These are phyloP conservation scores for Vaccinium corymbosum DNA, from an alignment of 148 eudicot genomes.

Conservation along the genomic window DNA sequence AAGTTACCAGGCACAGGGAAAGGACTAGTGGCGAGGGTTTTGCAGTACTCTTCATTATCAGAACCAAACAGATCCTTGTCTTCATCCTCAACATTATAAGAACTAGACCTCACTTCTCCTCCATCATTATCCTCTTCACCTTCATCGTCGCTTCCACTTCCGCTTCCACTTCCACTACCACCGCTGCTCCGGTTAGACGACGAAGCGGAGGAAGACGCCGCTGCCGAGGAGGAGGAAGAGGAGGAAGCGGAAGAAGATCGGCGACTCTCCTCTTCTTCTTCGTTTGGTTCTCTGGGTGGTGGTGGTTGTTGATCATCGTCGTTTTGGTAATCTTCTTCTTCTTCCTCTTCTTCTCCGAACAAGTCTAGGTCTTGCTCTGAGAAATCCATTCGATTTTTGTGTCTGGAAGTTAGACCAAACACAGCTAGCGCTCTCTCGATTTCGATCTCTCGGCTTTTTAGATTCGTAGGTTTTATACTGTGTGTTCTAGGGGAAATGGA, in stretches of 20 bases:
- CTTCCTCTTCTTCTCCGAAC: slow-evolving; percentile 54
- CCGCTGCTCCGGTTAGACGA: slow-evolving; percentile 49
- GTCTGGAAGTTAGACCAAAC: neutral
- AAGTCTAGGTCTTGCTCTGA: slow-evolving; percentile 60
- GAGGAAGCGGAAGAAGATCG: slow-evolving; percentile 63
- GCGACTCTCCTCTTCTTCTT: slow-evolving; percentile 21
- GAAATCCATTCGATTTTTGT: slow-evolving; percentile 48
- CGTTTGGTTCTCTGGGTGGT: slow-evolving; percentile 10
- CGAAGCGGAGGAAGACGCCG: slow-evolving; percentile 54
- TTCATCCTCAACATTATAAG: slow-evolving; percentile 32
- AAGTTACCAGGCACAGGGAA: slow-evolving; percentile 74
- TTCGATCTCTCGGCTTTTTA: neutral
- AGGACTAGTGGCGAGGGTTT: slow-evolving; percentile 58
- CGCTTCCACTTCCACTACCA: slow-evolving; percentile 28
- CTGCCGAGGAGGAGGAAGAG: slow-evolving; percentile 37
- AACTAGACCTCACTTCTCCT: slow-evolving; percentile 38
- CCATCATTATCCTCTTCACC: slow-evolving; percentile 31
- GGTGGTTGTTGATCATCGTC: slow-evolving; percentile 29
- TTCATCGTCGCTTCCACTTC: slow-evolving; percentile 27
- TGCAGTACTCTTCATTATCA: slow-evolving; percentile 83
- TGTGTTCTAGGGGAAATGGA: neutral
- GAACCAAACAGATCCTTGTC: slow-evolving; percentile 88
- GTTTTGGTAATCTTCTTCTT: slow-evolving; percentile 14
- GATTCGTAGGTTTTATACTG: neutral
- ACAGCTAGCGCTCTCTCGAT: neutral